Evolutionary conservation across 129 eudicot genomes (phyloP).

Genomic region (Ambrosia trifida): DNA sequence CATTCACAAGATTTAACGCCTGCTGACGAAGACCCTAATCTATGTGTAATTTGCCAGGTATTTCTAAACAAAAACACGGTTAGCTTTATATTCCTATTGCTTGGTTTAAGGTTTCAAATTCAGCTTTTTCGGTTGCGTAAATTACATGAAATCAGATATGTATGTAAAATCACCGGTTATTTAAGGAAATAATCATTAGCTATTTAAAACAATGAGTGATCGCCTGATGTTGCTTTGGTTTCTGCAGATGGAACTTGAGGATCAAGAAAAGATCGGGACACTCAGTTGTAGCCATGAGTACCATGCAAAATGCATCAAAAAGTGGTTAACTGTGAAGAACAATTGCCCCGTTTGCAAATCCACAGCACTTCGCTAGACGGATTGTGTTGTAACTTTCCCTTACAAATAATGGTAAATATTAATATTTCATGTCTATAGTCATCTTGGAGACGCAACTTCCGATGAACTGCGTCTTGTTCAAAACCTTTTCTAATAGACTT

Average conservation of each 20-base stretch:
- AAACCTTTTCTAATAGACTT: slow-evolving; percentile 37
- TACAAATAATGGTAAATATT: slow-evolving; percentile 31
- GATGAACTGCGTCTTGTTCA: slow-evolving; percentile 16
- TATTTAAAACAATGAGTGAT: too few relatives aligned
- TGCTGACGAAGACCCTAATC: slow-evolving; percentile 44
- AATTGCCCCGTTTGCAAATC: slow-evolving; percentile 81
- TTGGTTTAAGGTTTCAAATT: background rate
- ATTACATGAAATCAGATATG: background rate
- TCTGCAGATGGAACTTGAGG: slow-evolving; percentile 56
- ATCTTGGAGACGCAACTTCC: slow-evolving; percentile 28
- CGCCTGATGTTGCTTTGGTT: too few relatives aligned
- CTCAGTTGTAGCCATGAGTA: slow-evolving; percentile 76
- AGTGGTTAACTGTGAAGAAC: slow-evolving; percentile 75
- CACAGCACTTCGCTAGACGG: slow-evolving; percentile 42
- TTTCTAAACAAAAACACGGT: background rate
- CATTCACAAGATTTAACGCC: background rate
- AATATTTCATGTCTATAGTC: slow-evolving; percentile 15
- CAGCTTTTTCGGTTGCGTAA: background rate
- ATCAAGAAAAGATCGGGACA: slow-evolving; percentile 49
- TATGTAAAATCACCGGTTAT: too few relatives aligned
- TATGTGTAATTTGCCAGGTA: slow-evolving; percentile 82
- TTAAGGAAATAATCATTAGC: too few relatives aligned
- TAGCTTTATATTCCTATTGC: background rate
- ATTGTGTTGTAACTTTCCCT: slow-evolving; percentile 11
- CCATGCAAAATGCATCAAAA: slow-evolving; percentile 69